phyloP scores from a whole-genome alignment of 192 early-diverging fungal species.

The Pilaira anomala region DNA sequence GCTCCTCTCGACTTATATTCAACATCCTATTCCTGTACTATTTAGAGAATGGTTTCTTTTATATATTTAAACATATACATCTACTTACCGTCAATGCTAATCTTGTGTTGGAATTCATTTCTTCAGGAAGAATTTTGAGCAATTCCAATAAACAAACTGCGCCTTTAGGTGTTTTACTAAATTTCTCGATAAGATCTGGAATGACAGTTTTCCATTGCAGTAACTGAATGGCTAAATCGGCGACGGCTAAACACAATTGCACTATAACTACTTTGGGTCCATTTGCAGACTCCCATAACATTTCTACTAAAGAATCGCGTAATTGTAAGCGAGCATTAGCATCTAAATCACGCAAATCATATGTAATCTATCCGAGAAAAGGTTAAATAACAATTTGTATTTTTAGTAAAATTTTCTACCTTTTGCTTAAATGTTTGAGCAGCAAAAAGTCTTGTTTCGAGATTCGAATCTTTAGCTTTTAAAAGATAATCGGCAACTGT shows the following conservation, averaged over 20 bases:
- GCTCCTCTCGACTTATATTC: slow-evolving; percentile 56
- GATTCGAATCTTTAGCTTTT: slow-evolving; percentile 46
- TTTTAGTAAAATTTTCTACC: slow-evolving; percentile 36
- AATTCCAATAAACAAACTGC: slow-evolving; percentile 75
- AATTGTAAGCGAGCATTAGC: slow-evolving; percentile 56
- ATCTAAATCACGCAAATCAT: slow-evolving; percentile 76
- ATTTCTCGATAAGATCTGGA: slow-evolving; percentile 64
- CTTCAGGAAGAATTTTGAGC: slow-evolving; percentile 84
- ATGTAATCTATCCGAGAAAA: slow-evolving; percentile 57
- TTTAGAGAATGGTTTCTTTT: not conserved
- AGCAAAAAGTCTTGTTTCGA: slow-evolving; percentile 77
- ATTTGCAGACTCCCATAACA: slow-evolving; percentile 53
- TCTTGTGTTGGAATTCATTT: slow-evolving; percentile 65
- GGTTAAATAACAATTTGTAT: slow-evolving; percentile 1
- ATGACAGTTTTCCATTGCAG: slow-evolving; percentile 81
- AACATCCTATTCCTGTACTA: slow-evolving; percentile 50
- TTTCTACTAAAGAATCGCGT: slow-evolving; percentile 74
- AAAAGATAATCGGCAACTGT: slow-evolving; percentile 73
- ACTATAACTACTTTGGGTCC: slow-evolving; percentile 66
- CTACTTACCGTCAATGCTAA: slow-evolving; percentile 57
- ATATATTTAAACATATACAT: slow-evolving; percentile 20
- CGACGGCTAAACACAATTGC: slow-evolving; percentile 82
- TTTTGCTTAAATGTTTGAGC: slow-evolving; percentile 93
- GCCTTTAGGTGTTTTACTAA: slow-evolving; percentile 59
- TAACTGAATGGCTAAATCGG: slow-evolving; percentile 79